phyloP scores from a whole-genome alignment of 805 yeast genomes.

The Dipodascopsis tothii region DNA sequence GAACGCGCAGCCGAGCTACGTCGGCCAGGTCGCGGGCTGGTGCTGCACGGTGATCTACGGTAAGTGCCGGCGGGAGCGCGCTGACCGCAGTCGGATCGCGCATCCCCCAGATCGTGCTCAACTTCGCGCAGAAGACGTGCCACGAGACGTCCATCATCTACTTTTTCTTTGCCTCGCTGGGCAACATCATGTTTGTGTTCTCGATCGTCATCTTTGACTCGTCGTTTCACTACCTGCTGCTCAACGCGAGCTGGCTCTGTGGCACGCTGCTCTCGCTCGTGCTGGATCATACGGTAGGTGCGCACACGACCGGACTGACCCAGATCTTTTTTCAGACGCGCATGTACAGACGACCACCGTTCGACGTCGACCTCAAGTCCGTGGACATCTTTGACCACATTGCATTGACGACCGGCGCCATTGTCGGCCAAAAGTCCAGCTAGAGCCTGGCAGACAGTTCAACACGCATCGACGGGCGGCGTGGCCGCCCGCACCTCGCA shows the following conservation, averaged over 20 bases:
- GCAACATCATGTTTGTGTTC: conserved; percentile 83
- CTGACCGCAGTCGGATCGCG: conserved; percentile 43
- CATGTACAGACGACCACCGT: background rate
- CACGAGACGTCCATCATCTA: conserved; percentile 93
- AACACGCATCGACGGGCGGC: no score
- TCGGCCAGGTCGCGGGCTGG: conserved; percentile 85
- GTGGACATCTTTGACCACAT: no score
- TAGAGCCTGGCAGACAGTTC: no score
- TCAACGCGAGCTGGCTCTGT: conserved; percentile 86
- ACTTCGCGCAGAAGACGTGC: conserved; percentile 80
- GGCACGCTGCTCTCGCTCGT: conserved; percentile 84
- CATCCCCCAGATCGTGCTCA: conserved; percentile 82
- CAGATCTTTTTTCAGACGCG: background rate
- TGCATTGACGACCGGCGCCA: no score
- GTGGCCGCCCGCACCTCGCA: no score
- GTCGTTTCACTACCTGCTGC: conserved; percentile 59
- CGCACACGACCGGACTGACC: no score
- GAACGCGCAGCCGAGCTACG: conserved; percentile 48
- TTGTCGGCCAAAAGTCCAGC: no score
- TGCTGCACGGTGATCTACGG: conserved; percentile 38
- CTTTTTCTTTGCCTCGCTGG: conserved; percentile 89
- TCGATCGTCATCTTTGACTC: conserved; percentile 67
- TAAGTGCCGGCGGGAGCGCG: conserved; percentile 1
- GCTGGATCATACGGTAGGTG: conserved; percentile 48
- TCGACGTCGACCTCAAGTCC: no score